Evolutionary conservation across 2,329 filamentous ascomycete genomes (phyloP), one percentile per base, ranked within the genome.

Genomic region (Raffaelea arxii): DNA sequence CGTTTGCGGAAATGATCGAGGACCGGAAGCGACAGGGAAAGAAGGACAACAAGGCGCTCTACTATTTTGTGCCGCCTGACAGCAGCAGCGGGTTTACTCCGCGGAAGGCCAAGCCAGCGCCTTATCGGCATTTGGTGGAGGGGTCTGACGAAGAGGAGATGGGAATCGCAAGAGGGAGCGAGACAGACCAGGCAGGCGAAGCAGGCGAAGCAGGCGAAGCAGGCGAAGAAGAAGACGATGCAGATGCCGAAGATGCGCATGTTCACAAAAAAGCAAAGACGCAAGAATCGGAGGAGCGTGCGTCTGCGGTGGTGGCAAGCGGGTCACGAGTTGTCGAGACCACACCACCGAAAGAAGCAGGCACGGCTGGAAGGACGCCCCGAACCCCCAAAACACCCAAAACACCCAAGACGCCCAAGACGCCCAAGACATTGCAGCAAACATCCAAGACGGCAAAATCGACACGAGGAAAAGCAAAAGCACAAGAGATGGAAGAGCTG

Each of bases 1-100:
- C 74, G 51, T 82, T 81, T 56, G 63, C 62, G 42, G 63, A 61
- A 35, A 67, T 76, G 38, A 58, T 82, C 43, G 63, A 67, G 54
- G 60, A 68, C 48, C 76, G 72, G 63, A 82, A 82, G 59, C 69
- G 65, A 49, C 71, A 79, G 53, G 78, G 75, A 46, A 73, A 72
- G 55, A 71, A 69, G 55, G 67, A 72, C 54, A 65, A 74, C 58
- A 64, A 69, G 56, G 67, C 69, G 51, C 67, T 65, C 61, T 66
- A 74, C 52, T 76, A 76, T 60, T 80, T 80, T 59, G 67, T 71
- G 35, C 68, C 70, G 16, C 67, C 68, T 11, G 59, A 67, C n/a
- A 67, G 66, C 27, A 66, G 65, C 56, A 64, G 61, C 53, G 60
- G 59, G 45, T 63, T 65, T 49, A 64, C 65, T 24, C 67, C 68